Evolutionary conservation across 2,329 filamentous ascomycete species (phyloP).

Genomic region (Tolypocladium paradoxum): DNA sequence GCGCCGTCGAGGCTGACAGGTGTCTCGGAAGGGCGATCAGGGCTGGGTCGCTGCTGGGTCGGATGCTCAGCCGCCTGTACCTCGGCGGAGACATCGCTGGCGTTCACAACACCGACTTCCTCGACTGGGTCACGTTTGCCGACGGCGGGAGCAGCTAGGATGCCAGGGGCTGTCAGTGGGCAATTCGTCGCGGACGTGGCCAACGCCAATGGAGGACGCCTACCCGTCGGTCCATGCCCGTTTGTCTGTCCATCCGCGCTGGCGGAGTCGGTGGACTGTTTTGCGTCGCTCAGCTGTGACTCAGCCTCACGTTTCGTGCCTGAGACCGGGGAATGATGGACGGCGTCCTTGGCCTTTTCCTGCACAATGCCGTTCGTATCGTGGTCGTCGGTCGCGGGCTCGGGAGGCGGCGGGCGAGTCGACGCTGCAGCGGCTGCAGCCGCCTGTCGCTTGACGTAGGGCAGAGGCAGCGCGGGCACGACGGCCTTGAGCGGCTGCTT

Average conservation of each 20-base stretch:
- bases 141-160: background rate
- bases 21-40: conserved; percentile 5
- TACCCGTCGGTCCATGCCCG: conserved; percentile 1
- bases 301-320: background rate
- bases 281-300: background rate
- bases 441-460: conserved; percentile 26
- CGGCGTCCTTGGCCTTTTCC: background rate
- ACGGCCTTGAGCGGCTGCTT: conserved; percentile 23
- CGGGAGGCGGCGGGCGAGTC: conserved; percentile 7
- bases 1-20: background rate
- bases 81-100: background rate
- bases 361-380: background rate
- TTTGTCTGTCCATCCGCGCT: background rate
- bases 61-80: background rate
- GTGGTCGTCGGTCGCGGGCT: background rate
- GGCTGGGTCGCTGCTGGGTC: background rate
- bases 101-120: background rate
- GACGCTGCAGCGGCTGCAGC: conserved; percentile 16
- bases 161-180: background rate
- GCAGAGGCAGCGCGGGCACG: conserved; percentile 27
- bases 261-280: background rate
- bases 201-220: background rate
- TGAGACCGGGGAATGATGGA: background rate
- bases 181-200: too few relatives aligned
- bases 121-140: background rate